Percentiles rank a stretch among this genome's conserved stretches.
These are phyloP conservation scores for Clonostachys rosea DNA, from an alignment of 2,329 filamentous ascomycete genomes.

Conservation along the genomic window DNA sequence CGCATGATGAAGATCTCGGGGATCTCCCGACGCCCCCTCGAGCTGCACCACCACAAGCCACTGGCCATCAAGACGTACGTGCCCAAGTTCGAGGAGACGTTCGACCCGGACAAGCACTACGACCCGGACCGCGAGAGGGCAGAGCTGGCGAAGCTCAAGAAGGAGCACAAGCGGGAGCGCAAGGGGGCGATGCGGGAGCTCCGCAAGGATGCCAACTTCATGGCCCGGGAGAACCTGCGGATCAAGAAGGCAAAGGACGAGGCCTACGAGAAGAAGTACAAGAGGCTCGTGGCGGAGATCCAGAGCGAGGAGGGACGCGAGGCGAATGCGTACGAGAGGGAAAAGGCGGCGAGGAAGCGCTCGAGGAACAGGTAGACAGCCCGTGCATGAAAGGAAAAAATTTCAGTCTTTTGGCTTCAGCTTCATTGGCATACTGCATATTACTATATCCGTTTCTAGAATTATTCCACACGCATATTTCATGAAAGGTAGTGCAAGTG, in stretches of 20 bases:
- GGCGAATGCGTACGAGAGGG: constrained; percentile 82
- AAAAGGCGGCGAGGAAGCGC: constrained; percentile 71
- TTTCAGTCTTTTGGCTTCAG: background rate
- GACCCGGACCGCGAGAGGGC: constrained; percentile 89
- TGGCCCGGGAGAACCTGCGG: constrained; percentile 82
- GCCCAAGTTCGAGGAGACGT: constrained; percentile 94
- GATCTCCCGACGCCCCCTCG: constrained; percentile 69
- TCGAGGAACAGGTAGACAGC: constrained; percentile 39
- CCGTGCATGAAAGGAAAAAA: background rate
- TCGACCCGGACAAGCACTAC: constrained; percentile 95
- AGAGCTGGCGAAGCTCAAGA: constrained; percentile 77
- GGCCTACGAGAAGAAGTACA: constrained; percentile 96
- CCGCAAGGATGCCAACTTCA: constrained; percentile 90
- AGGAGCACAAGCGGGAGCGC: constrained; percentile 89
- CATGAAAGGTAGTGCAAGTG: too few species aligned
- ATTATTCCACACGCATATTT: too few species aligned
- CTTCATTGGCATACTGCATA: too few species aligned
- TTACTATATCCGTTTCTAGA: too few species aligned
- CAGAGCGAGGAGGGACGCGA: constrained; percentile 89
- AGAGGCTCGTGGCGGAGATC: constrained; percentile 86
- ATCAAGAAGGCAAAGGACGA: constrained; percentile 92
- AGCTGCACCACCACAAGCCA: constrained; percentile 84
- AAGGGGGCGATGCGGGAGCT: constrained; percentile 94
- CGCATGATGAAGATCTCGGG: constrained; percentile 56
- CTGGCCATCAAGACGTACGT: constrained; percentile 83